Percentiles rank a stretch among this genome's conserved stretches.
Evolutionary conservation across 2,329 filamentous ascomycete species (phyloP).

Genomic region (Parastagonospora nodorum): DNA sequence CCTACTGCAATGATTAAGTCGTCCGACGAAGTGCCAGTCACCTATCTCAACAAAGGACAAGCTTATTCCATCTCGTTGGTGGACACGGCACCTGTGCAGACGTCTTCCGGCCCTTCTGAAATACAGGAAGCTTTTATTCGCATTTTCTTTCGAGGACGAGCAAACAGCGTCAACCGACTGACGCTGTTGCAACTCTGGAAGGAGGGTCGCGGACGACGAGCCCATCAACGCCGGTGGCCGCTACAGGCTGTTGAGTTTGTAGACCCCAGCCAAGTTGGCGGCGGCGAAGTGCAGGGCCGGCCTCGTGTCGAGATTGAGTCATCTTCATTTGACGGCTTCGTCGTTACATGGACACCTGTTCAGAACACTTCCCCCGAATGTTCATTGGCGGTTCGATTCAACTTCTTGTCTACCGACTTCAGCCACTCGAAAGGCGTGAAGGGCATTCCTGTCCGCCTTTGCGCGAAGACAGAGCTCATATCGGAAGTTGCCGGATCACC

Average conservation of each 20-base stretch:
- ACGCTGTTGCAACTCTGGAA: conserved; percentile 88
- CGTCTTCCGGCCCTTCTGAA: conserved; percentile 63
- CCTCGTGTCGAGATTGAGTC: conserved; percentile 56
- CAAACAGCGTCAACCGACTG: conserved; percentile 87
- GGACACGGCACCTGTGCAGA: conserved; percentile 70
- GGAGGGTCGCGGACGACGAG: conserved; percentile 92
- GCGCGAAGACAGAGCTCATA: conserved; percentile 81
- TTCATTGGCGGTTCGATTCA: conserved; percentile 90
- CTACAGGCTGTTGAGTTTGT: conserved; percentile 95
- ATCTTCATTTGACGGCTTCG: conserved; percentile 92
- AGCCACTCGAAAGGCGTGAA: conserved; percentile 99
- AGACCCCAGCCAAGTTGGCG: conserved; percentile 63
- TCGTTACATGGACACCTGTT: conserved; percentile 81
- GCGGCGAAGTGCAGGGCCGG: conserved; percentile 55
- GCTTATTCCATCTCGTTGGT: conserved; percentile 85
- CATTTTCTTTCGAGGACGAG: conserved; percentile 97
- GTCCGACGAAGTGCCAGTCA: conserved; percentile 89
- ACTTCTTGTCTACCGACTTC: conserved; percentile 97
- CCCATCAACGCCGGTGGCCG: conserved; percentile 89
- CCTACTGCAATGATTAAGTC: conserved; percentile 96
- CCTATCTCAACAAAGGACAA: conserved; percentile 97
- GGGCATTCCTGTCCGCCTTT: conserved; percentile 91
- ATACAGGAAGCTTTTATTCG: conserved; percentile 90
- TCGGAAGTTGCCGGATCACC: conserved; percentile 56
- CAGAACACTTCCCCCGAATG: conserved; percentile 73